Percentiles rank a stretch among this genome's conserved stretches.
phyloP scores from a whole-genome alignment of 345 rosid genomes.

The Clausena lansium region DNA sequence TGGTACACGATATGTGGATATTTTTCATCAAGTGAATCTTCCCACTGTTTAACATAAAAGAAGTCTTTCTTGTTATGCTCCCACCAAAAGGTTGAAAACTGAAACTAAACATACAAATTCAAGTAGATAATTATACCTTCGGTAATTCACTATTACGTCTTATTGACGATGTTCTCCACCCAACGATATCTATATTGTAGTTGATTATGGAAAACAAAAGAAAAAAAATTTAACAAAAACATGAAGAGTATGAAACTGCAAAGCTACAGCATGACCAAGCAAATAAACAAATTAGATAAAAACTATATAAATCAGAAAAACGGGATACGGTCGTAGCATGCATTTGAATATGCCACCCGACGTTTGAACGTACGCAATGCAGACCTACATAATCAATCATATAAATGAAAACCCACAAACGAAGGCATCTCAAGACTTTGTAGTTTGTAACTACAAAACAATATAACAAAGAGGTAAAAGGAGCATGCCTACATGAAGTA shows the following conservation, averaged over 20 bases:
- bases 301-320: conserved; percentile 13
- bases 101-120: conserved; percentile 5
- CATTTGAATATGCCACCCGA: conserved; percentile 88
- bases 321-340: conserved; percentile 87
- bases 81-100: conserved; percentile 1
- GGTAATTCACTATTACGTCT: conserved; percentile 81
- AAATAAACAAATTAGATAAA: conserved; percentile 1
- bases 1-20: conserved; percentile 90
- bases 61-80: neutral
- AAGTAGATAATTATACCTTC: conserved; percentile 43
- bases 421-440: conserved; percentile 7
- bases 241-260: neutral
- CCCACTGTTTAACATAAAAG: conserved; percentile 53
- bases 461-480: neutral
- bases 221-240: conserved; percentile 13
- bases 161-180: conserved; percentile 97
- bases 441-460: neutral
- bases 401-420: conserved; percentile 5
- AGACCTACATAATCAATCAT: conserved; percentile 57
- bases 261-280: neutral
- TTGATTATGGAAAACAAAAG: conserved; percentile 40
- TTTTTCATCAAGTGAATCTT: conserved; percentile 57
- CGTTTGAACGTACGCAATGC: conserved; percentile 78
- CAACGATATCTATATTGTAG: conserved; percentile 69
- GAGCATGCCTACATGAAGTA: conserved; percentile 60